Evolutionary conservation across 2,329 filamentous ascomycete species (phyloP).

Genomic region (Aspergillus awamori): DNA sequence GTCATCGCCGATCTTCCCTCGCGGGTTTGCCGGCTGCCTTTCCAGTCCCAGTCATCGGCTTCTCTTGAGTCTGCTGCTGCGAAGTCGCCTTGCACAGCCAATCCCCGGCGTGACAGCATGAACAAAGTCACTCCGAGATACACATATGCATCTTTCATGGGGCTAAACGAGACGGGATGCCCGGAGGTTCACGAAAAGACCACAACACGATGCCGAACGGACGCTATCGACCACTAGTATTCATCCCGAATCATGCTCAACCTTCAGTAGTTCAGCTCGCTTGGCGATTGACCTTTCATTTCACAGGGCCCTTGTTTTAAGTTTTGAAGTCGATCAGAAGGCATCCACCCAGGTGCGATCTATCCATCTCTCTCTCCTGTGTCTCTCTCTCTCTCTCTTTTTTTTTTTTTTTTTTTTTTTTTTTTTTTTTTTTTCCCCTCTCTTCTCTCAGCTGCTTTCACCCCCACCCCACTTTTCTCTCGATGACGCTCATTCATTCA

Average conservation of each 20-base stretch:
- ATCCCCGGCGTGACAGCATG: too few relatives aligned
- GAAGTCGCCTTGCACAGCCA: too few relatives aligned
- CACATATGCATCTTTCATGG: too few relatives aligned
- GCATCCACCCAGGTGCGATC: neutral
- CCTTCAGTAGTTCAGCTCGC: neutral
- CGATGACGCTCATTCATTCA: neutral
- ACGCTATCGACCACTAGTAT: slow-evolving; percentile 10
- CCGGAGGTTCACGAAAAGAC: neutral
- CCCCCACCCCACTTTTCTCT: too few relatives aligned
- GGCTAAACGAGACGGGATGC: too few relatives aligned
- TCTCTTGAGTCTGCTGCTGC: neutral
- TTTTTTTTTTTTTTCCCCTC: too few relatives aligned
- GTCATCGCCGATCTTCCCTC: neutral
- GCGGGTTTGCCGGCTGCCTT: neutral
- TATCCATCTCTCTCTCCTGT: neutral
- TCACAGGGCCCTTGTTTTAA: neutral
- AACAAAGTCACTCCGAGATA: too few relatives aligned
- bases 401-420: neutral
- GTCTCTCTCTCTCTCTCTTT: neutral
- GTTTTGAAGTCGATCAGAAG: neutral
- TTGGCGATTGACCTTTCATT: neutral
- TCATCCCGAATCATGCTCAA: neutral
- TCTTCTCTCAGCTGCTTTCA: too few relatives aligned
- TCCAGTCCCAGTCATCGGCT: too few relatives aligned
- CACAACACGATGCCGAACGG: neutral